A percentile compares a stretch with the other conserved stretches of the same genome.
These are phyloP conservation scores for Scheffersomyces spartinae DNA, from an alignment of 805 yeast genomes.

Conservation along the genomic window DNA sequence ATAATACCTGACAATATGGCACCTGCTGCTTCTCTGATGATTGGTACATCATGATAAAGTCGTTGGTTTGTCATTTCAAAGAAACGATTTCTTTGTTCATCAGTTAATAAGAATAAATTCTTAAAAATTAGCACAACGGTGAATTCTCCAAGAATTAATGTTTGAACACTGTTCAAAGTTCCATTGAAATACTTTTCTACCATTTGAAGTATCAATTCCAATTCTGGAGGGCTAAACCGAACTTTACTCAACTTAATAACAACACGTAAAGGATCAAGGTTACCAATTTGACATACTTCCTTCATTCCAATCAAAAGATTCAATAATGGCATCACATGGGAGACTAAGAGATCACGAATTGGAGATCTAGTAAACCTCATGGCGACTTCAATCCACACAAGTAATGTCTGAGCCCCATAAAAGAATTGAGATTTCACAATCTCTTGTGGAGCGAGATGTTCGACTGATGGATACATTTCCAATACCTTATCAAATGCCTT, in stretches of 20 bases:
- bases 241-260: slow-evolving; percentile 34
- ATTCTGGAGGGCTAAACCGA: slow-evolving; percentile 12
- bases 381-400: slow-evolving; percentile 46
- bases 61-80: slow-evolving; percentile 40
- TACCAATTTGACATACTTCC: slow-evolving; percentile 69
- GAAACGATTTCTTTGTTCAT: slow-evolving; percentile 35
- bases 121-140: slow-evolving; percentile 62
- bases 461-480: too few relatives aligned
- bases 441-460: slow-evolving; percentile 52
- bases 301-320: slow-evolving; percentile 53
- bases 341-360: slow-evolving; percentile 25
- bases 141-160: slow-evolving; percentile 53
- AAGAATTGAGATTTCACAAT: slow-evolving; percentile 49
- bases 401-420: slow-evolving; percentile 52
- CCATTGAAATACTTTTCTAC: slow-evolving; percentile 23
- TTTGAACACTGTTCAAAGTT: slow-evolving; percentile 34
- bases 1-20: slow-evolving; percentile 70
- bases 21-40: slow-evolving; percentile 67
- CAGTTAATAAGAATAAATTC: slow-evolving; percentile 44
- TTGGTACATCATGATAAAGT: slow-evolving; percentile 53
- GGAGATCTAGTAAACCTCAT: slow-evolving; percentile 43
- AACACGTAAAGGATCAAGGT: slow-evolving; percentile 40
- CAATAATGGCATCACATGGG: slow-evolving; percentile 56
- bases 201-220: slow-evolving; percentile 21
- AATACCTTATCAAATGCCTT: too few relatives aligned